Conservation (phyloP, 768 basidiomycete species). For the Dentipellis fragilis region DNA sequence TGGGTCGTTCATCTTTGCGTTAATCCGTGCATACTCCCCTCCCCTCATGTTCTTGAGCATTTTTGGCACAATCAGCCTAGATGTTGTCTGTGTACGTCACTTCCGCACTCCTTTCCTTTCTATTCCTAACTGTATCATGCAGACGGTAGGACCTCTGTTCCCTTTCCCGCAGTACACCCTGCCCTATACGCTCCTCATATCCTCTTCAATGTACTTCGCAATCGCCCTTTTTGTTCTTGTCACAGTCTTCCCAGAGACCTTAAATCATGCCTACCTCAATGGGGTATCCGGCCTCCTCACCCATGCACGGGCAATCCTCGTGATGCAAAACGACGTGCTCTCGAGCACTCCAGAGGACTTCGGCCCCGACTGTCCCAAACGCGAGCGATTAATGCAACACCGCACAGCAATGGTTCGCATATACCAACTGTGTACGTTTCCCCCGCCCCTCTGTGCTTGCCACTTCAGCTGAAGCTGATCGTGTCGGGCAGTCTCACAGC, state of each 20-base stretch:
- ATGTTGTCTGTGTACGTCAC: conserved; percentile 29
- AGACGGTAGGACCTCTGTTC: conserved; percentile 41
- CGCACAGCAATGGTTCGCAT: conserved; percentile 17
- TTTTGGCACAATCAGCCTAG: conserved; percentile 38
- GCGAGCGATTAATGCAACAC: conserved; percentile 13
- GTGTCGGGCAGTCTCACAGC: conserved; percentile 20
- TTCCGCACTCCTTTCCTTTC: background rate
- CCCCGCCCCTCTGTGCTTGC: background rate
- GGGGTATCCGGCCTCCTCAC: conserved; percentile 21
- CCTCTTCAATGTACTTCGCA: conserved; percentile 36
- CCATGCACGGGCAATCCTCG: conserved; percentile 20
- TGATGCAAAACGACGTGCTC: conserved; percentile 25
- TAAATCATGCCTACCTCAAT: conserved; percentile 31
- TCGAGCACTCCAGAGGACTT: conserved; percentile 14
- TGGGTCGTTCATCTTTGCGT: conserved; percentile 33
- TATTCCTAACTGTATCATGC: background rate
- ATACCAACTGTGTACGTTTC: conserved; percentile 20
- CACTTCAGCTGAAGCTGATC: background rate
- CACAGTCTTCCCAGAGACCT: conserved; percentile 43
- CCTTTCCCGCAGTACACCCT: conserved; percentile 35
- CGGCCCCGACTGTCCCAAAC: conserved; percentile 13
- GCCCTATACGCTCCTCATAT: conserved; percentile 31
- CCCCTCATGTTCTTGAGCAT: conserved; percentile 34
- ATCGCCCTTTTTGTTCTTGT: conserved; percentile 35
- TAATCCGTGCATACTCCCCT: conserved; percentile 36